Base-by-base conservation (phyloP, 2,329 filamentous ascomycete species). In the Alternaria rosae region DNA sequence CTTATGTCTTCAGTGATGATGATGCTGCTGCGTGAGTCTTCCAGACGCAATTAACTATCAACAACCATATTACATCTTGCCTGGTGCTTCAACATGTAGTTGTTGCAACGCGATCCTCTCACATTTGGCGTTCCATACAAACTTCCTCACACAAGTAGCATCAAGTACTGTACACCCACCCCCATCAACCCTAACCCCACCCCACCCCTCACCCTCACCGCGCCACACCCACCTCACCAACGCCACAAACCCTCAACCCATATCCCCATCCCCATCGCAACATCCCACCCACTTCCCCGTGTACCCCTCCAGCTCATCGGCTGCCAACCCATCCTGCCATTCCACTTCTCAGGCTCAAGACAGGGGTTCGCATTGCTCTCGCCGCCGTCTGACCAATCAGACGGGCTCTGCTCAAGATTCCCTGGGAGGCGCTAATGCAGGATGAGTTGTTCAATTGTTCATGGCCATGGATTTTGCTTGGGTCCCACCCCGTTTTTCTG, bases 391-490 rank as follows among this genome's bases (percentile, higher is more conserved):
- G 50, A 9, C 73, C 70, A 77, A 77, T 77, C 54, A 73, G 47
- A 50, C 6, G 35, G 20, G 63, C 9, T 15, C 53, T 52, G 23
- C n/a, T 45, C 30, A 64, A 55, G 61, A 65, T 72, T 70, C 63
- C 72, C 71, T 73, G 70, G 70, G 50, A 69, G 56, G 58, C 74
- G 74, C 76, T 78, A 78, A 78, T 77, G 76, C 74, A 75, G 64
- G 72, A 76, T 78, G 76, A 76, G 74, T 75, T 78, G 76, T 76
- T 71, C 74, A 74, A 76, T 70, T 73, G 72, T 68, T 67, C 60
- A 65, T 63, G 69, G 66, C 66, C 35, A 69, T 69, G 66, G 68
- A 69, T 65, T 66, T 38, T 59, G 57, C 65, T 65, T 65, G 61
- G 69, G 63, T 69, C 65, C 69, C 69, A 66, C 67, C 50, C 66